Evolutionary conservation across 148 eudicot species (phyloP).

Genomic region (Nepenthes mirabilis): DNA sequence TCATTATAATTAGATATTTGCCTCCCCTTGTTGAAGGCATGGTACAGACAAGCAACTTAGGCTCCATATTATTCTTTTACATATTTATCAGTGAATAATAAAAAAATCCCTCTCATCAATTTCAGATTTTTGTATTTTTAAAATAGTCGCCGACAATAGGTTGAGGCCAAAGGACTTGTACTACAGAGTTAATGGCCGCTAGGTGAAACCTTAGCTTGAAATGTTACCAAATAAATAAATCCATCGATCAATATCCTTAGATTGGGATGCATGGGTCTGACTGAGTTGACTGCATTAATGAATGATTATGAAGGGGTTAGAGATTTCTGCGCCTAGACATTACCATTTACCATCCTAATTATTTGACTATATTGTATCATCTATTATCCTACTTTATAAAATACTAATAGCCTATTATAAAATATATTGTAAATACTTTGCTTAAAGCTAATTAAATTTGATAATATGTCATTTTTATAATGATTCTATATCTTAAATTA

Average conservation of each 20-base stretch:
- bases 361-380: too few species aligned
- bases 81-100: too few species aligned
- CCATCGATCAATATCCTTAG: too few species aligned
- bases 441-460: too few species aligned
- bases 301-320: constrained; percentile 7
- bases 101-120: too few species aligned
- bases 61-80: constrained; percentile 1
- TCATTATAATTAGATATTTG: constrained; percentile 35
- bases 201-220: background rate
- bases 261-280: constrained; percentile 17
- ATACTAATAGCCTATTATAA: too few species aligned
- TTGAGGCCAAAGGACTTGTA: background rate
- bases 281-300: constrained; percentile 17
- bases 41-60: constrained; percentile 45
- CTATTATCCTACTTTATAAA: too few species aligned
- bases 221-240: too few species aligned
- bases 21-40: constrained; percentile 39
- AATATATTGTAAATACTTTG: too few species aligned
- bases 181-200: background rate
- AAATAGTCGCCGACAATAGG: constrained; percentile 42
- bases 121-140: background rate
- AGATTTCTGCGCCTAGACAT: constrained; percentile 22
- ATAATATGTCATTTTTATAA: too few species aligned
- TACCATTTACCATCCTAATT: too few species aligned
- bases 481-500: too few species aligned